Conservation (phyloP, 2,329 filamentous ascomycete species). For the Botryotinia narcissicola region DNA sequence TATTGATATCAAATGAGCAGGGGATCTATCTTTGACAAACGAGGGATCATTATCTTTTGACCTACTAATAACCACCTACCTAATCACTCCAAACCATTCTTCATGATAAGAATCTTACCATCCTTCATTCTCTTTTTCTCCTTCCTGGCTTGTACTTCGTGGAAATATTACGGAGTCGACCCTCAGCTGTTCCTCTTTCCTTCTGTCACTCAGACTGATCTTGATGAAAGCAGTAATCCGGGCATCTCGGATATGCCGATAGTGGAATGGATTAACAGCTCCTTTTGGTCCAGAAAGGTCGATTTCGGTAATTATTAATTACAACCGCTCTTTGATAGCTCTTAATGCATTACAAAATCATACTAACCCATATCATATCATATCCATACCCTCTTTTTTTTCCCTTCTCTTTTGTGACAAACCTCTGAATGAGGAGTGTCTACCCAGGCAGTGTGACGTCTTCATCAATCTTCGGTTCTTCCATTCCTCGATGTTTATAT, state of each 20-base stretch:
- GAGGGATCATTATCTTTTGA: neutral
- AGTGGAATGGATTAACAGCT: neutral
- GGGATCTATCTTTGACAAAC: neutral
- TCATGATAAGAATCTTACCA: neutral
- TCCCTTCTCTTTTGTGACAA: neutral
- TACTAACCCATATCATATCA: neutral
- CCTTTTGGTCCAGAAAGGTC: neutral
- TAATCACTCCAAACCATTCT: neutral
- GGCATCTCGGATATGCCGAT: neutral
- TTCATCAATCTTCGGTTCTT: neutral
- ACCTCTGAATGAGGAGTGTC: neutral
- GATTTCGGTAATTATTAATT: neutral
- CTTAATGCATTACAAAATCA: neutral
- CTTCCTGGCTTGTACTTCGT: neutral
- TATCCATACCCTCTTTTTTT: neutral
- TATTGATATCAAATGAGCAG: neutral
- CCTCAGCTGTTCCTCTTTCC: neutral
- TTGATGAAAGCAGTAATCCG: conserved; percentile 1
- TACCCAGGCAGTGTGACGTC: neutral
- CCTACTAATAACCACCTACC: neutral
- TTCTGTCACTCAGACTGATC: neutral
- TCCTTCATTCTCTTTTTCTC: neutral
- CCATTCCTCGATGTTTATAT: neutral
- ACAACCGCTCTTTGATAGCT: neutral
- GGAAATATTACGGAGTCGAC: neutral